Evolutionary conservation across 1,139 yeast genomes (phyloP), one percentile per base, ranked within the genome.

Genomic region (Scheffersomyces segobiensis): DNA sequence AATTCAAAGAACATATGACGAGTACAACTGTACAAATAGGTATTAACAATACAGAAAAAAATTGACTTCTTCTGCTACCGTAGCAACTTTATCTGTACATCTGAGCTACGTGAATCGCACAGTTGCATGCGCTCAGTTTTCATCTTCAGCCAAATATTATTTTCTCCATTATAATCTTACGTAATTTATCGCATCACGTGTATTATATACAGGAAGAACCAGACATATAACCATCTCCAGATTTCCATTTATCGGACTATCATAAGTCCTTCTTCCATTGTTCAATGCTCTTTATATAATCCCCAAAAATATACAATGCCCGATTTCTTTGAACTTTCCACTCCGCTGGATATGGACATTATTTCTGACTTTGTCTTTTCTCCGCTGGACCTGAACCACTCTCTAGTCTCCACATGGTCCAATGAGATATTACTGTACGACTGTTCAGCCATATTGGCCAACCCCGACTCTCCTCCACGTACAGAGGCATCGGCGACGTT

Each of bases 371-470:
- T 61, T 51, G 64, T 67, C 55, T 78, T 79, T 61, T 71, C 80
- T 1, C 72, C 74, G 24, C 53, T 46, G 49, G 14, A 48, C n/a
- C 55, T 24, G 55, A 2, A 71, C 53, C 77, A 75, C 53, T 70
- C 82, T 39, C 60, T 79, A 2, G 78, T 72, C 0, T 71, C 83
- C 5, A 71, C 84, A 0, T 81, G 84, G 82, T 81, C 80, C 58
- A 75, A 75, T 48, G 62, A 65, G 10, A 71, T 80, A 3, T 64
- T 74, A 3, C 64, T 82, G n/a, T 82, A 78, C 63, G 77, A 76
- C 58, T 56, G 61, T 53, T 42, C 63, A n/a, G 53, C 52, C 20
- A 53, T 51, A 49, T 19, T 32, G 22, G 47, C 52, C 12, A 62
- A 57, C 17, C 52, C 61, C 10, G 46, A 49, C 14, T 57, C 56